Conservation (phyloP, 1,284 basidiomycete genomes). For the Heliocybe sulcata region DNA sequence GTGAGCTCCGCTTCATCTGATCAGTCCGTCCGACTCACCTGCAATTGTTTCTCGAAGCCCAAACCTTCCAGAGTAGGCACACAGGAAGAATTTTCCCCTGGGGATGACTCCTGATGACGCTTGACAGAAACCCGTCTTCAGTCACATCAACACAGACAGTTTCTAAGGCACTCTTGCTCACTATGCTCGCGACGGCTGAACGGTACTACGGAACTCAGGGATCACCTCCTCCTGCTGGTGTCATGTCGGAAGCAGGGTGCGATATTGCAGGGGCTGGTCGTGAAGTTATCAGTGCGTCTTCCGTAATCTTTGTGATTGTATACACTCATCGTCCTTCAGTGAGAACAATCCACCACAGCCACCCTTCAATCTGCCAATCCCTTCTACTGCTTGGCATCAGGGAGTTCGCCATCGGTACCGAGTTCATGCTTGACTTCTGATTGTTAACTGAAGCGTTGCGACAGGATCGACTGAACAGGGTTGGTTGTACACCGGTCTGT, state of each 20-base stretch:
- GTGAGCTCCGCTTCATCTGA: constrained; percentile 36
- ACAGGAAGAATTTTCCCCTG: too few relatives aligned
- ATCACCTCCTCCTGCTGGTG: constrained; percentile 25
- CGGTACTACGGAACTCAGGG: constrained; percentile 58
- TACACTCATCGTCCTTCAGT: constrained; percentile 28
- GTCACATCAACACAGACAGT: constrained; percentile 10
- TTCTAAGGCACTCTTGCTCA: constrained; percentile 64
- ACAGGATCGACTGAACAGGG: constrained; percentile 69
- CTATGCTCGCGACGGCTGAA: constrained; percentile 77
- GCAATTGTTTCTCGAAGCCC: constrained; percentile 44
- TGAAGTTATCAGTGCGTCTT: constrained; percentile 50
- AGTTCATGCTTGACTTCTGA: neutral
- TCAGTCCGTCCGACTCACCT: constrained; percentile 71
- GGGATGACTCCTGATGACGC: neutral
- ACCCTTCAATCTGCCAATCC: constrained; percentile 67
- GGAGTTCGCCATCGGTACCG: constrained; percentile 71
- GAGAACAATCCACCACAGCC: constrained; percentile 54
- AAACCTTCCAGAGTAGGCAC: neutral
- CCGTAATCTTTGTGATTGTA: constrained; percentile 1
- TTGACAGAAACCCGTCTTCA: constrained; percentile 35
- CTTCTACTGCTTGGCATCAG: constrained; percentile 72
- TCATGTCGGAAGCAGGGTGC: constrained; percentile 39
- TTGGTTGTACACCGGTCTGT: constrained; percentile 71
- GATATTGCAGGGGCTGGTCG: constrained; percentile 64
- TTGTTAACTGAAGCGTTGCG: neutral